phyloP scores from a whole-genome alignment of 2,329 filamentous ascomycete species.

The Arthrinium puccinioides region DNA sequence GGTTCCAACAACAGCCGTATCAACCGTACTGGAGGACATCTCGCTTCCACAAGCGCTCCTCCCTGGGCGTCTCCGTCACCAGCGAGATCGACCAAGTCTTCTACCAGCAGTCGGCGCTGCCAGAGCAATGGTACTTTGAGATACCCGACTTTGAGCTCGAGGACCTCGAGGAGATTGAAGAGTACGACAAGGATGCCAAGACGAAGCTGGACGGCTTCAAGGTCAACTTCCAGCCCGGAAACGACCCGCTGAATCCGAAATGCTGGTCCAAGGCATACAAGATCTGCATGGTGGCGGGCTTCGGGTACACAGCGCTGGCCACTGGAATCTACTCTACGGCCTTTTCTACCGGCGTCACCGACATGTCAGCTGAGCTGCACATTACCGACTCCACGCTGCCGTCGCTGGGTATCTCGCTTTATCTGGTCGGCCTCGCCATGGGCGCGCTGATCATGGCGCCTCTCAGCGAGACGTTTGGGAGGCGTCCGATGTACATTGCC shows the following conservation, averaged over 20 bases:
- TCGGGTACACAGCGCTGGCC: conserved; percentile 2
- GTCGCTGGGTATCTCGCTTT: conserved; percentile 54
- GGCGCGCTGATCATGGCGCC: conserved; percentile 55
- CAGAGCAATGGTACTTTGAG: conserved; percentile 11
- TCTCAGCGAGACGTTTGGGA: conserved; percentile 45
- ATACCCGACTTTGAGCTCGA: conserved; percentile 12
- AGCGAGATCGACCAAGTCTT: conserved; percentile 11
- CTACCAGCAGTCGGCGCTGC: conserved; percentile 10
- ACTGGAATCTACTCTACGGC: conserved; percentile 51
- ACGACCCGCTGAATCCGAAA: conserved; percentile 44
- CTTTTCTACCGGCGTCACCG: conserved; percentile 50
- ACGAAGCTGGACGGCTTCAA: conserved; percentile 35
- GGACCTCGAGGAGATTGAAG: conserved; percentile 1
- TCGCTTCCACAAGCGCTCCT: no score
- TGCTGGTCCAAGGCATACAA: conserved; percentile 42
- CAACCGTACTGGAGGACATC: no score
- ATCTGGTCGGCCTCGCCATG: conserved; percentile 52
- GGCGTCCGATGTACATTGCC: conserved; percentile 46
- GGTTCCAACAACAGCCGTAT: no score
- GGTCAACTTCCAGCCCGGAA: conserved; percentile 48
- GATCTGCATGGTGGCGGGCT: background rate
- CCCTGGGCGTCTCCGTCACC: no score
- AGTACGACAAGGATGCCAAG: background rate
- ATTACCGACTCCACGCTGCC: conserved; percentile 39
- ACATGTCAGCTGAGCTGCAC: conserved; percentile 47